Percentiles rank a stretch among this genome's conserved stretches.
Conservation (phyloP, 352 stramenopile species). For the Globisporangium parvum region DNA sequence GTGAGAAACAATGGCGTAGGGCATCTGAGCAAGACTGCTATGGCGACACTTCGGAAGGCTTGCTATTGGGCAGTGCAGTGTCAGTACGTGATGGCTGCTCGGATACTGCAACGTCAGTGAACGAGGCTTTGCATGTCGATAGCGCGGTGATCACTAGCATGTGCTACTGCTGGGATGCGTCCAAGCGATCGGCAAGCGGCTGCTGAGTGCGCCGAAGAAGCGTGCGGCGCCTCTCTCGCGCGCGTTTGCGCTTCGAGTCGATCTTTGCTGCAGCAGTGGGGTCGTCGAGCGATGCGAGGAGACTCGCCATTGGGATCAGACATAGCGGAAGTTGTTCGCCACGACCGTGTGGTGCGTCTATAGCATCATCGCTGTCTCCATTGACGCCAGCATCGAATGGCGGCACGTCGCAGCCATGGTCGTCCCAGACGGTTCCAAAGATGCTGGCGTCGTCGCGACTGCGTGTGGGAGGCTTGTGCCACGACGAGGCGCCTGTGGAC, state of each 20-base stretch:
- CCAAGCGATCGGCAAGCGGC: background rate
- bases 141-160: too few relatives aligned
- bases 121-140: too few relatives aligned
- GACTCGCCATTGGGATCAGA: slow-evolving; percentile 66
- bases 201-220: background rate
- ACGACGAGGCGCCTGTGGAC: slow-evolving; percentile 43
- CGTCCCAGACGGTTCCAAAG: slow-evolving; percentile 7
- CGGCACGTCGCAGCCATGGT: background rate
- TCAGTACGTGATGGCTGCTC: too few relatives aligned
- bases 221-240: slow-evolving; percentile 19
- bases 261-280: slow-evolving; percentile 50
- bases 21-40: background rate
- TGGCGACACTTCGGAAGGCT: too few relatives aligned
- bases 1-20: background rate
- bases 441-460: slow-evolving; percentile 1
- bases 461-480: slow-evolving; percentile 25
- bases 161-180: background rate
- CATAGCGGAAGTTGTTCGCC: slow-evolving; percentile 48
- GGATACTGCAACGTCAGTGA: too few relatives aligned
- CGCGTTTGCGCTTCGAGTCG: slow-evolving; percentile 32
- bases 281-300: slow-evolving; percentile 55
- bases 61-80: too few relatives aligned
- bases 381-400: too few relatives aligned
- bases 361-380: background rate
- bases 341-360: background rate